These are phyloP conservation scores for Phytophthora fragariaefolia DNA, from an alignment of 352 stramenopile species.

Conservation along the genomic window DNA sequence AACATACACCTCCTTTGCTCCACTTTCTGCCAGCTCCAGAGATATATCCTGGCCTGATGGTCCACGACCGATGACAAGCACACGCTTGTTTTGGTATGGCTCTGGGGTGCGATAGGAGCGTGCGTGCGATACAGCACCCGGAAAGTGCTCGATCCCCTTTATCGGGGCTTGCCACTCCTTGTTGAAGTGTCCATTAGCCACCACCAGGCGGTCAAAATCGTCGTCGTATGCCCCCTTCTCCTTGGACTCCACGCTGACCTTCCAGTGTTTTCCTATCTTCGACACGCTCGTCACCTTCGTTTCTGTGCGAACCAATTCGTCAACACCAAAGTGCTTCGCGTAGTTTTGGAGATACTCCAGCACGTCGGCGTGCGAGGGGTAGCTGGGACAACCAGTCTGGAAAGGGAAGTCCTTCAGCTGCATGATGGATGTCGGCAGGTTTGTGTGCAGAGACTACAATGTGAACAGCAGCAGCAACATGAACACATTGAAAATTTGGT, in stretches of 20 bases:
- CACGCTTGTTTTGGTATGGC: conserved; percentile 46
- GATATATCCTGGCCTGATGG: conserved; percentile 78
- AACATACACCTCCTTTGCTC: conserved; percentile 55
- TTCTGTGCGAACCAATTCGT: conserved; percentile 49
- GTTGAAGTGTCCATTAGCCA: conserved; percentile 79
- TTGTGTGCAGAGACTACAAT: conserved; percentile 74
- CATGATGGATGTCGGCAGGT: conserved; percentile 76
- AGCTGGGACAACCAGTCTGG: conserved; percentile 45
- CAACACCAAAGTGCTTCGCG: conserved; percentile 52
- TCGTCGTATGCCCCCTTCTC: conserved; percentile 55
- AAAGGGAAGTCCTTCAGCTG: conserved; percentile 71
- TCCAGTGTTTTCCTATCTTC: conserved; percentile 43
- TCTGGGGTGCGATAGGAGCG: conserved; percentile 53
- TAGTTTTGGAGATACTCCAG: conserved; percentile 69
- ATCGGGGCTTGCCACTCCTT: conserved; percentile 52
- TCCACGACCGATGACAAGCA: conserved; percentile 73
- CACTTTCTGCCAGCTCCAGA: conserved; percentile 51
- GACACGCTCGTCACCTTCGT: conserved; percentile 51
- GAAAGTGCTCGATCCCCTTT: conserved; percentile 57
- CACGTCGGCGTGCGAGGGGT: conserved; percentile 63
- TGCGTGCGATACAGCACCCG: conserved; percentile 44
- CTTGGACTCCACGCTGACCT: conserved; percentile 39
- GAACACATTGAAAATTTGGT: not conserved
- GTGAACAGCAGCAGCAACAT: too few relatives aligned
- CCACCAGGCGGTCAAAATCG: conserved; percentile 65